Evolutionary conservation across 2,329 filamentous ascomycete genomes (phyloP).

Genomic region (Teratosphaeria destructans): DNA sequence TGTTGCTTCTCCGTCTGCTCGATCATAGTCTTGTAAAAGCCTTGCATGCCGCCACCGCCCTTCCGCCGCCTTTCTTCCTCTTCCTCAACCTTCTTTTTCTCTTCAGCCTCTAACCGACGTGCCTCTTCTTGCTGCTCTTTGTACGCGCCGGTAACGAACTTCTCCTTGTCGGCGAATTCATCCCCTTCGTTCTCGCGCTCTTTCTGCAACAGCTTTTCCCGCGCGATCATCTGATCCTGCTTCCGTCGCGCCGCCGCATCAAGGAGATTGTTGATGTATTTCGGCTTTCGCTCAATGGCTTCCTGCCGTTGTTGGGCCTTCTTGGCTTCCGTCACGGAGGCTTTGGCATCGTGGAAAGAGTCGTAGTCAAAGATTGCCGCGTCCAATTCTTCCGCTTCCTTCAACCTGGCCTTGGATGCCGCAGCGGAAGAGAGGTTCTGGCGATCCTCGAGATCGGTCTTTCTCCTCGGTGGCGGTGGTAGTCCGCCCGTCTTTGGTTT

Average conservation of each 20-base stretch:
- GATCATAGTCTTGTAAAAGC: constrained; percentile 66
- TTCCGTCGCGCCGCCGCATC: constrained; percentile 66
- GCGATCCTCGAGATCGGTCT: constrained; percentile 26
- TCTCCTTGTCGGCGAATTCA: constrained; percentile 71
- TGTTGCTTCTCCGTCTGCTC: constrained; percentile 61
- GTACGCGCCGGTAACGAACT: constrained; percentile 76
- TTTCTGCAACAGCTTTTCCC: constrained; percentile 68
- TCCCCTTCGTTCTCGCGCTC: constrained; percentile 74
- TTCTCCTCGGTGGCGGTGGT: constrained; percentile 32
- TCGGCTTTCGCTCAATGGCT: constrained; percentile 54
- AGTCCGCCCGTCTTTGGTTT: constrained; percentile 19
- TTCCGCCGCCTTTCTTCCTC: constrained; percentile 56
- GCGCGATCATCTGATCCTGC: constrained; percentile 65
- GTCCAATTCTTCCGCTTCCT: constrained; percentile 57
- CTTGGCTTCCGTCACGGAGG: constrained; percentile 45
- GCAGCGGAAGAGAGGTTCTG: constrained; percentile 55
- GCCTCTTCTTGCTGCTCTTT: constrained; percentile 73
- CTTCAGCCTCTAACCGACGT: constrained; percentile 58
- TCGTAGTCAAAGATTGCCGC: constrained; percentile 79
- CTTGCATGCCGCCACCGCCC: constrained; percentile 51
- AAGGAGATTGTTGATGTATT: constrained; percentile 68
- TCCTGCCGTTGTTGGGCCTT: constrained; percentile 43
- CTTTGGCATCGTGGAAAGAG: constrained; percentile 66
- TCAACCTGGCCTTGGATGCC: constrained; percentile 52
- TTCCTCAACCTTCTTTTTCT: constrained; percentile 54